Evolutionary conservation across 306 rosid genomes (phyloP).

Genomic region (Corylus avellana): DNA sequence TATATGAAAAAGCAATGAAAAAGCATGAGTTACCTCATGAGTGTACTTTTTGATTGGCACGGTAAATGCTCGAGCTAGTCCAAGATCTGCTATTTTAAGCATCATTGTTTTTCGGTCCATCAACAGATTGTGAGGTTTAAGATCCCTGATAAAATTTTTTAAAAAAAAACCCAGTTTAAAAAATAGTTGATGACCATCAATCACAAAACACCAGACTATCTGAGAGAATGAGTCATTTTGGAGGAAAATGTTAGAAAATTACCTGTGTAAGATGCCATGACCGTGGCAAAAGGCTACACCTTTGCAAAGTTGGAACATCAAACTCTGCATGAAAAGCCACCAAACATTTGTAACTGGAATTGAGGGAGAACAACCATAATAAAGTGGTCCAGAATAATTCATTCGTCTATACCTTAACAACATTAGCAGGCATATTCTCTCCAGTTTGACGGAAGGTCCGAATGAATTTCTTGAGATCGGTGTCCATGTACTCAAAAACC

Average conservation of each 20-base stretch:
- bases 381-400: not conserved
- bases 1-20: not conserved
- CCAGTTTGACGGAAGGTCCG: slow-evolving; percentile 68
- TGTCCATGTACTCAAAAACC: slow-evolving; percentile 93
- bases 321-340: slow-evolving; percentile 40
- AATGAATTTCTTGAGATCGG: slow-evolving; percentile 84
- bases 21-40: slow-evolving; percentile 66
- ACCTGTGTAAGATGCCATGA: slow-evolving; percentile 94
- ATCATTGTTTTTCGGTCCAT: slow-evolving; percentile 81
- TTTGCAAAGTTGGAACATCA: slow-evolving; percentile 95
- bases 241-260: not conserved
- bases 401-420: slow-evolving; percentile 47
- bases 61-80: slow-evolving; percentile 88
- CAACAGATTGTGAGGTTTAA: slow-evolving; percentile 93
- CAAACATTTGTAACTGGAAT: not conserved
- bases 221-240: not conserved
- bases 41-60: slow-evolving; percentile 93
- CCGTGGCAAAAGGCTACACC: slow-evolving; percentile 98
- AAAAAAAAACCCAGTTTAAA: not conserved
- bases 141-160: slow-evolving; percentile 47
- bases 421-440: slow-evolving; percentile 45
- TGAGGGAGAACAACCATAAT: not conserved
- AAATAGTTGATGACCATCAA: not conserved
- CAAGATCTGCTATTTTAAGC: slow-evolving; percentile 96
- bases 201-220: not conserved